Base-by-base conservation (phyloP, 2,329 filamentous ascomycete species). In the Pestalotiopsis sp. region DNA sequence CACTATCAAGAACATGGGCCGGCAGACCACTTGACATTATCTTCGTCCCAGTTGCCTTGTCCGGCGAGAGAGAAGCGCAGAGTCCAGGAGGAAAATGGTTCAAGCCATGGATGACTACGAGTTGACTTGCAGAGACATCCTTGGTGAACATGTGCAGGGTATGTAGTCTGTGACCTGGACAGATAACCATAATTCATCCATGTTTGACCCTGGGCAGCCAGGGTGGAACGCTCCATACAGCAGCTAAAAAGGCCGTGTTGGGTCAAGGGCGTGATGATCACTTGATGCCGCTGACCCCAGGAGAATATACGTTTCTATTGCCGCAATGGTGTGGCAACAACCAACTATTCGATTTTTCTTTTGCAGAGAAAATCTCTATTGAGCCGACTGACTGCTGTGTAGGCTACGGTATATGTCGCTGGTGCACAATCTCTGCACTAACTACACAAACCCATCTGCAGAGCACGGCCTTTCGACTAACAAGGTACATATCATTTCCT, bases 141-240 rank as follows among this genome's bases (percentile, higher is more conserved):
- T 36, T 62, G 9, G 31, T 41, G 27, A 62, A 12, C 59, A 62
- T 36, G 14, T 62, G 59, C 59, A 62, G 59, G 59, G 59, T 62
- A 39, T 62, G 38, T 62, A n/a, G 31, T 39, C 59, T 36, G 31
- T 62, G 59, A 38, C 59, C 14, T 20, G 14, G 27, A 62, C n/a
- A 62, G 59, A 62, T 62, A 62, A 62, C 25, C 59, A 62, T 62
- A 62, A 62, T 39, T 36, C 59, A 62, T 62, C 25, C 59, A n/a
- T 39, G 59, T 62, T 36, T 39, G 20, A 62, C n/a, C 25, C 59
- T 39, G 27, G 59, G 12, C 59, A 39, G 9, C 11, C 27, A 20
- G 59, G 59, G 36, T 62, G 38, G 36, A 62, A 62, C 38, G 31
- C 59, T 52, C 31, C 31, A 36, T 36, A 52, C 45, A 52, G 45